phyloP scores from a whole-genome alignment of 2,329 filamentous ascomycete species.

The Arthrobotrys sphaeroides region DNA sequence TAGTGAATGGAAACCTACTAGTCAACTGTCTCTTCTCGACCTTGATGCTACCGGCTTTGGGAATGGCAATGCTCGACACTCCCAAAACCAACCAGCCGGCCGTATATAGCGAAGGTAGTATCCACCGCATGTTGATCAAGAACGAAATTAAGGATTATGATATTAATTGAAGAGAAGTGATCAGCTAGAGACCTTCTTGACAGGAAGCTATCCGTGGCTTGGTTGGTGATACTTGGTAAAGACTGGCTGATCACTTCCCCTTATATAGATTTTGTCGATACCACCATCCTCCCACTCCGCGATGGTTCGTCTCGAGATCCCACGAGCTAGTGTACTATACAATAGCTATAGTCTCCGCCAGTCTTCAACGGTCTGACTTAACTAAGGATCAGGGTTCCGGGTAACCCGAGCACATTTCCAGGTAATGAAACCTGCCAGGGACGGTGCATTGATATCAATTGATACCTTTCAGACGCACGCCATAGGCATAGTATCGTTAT shows the following conservation, averaged over 20 bases:
- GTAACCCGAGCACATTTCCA: background rate
- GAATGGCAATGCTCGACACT: background rate
- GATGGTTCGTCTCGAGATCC: too few relatives aligned
- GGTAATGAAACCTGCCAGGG: background rate
- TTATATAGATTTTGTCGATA: background rate
- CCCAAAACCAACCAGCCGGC: background rate
- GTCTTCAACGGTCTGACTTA: too few relatives aligned
- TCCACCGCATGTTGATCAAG: constrained; percentile 5
- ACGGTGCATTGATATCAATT: too few relatives aligned
- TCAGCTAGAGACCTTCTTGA: background rate
- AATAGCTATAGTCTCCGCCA: too few relatives aligned
- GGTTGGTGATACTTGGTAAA: background rate
- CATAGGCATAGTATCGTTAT: background rate
- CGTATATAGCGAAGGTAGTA: background rate
- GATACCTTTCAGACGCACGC: background rate
- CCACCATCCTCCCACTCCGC: too few relatives aligned
- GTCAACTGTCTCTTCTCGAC: constrained; percentile 11
- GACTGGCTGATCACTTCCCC: background rate
- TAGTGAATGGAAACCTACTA: background rate
- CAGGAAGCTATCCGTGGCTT: background rate
- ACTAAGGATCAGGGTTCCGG: background rate
- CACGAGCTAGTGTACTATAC: too few relatives aligned
- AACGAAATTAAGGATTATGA: background rate
- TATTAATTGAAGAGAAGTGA: background rate
- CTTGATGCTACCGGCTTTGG: background rate